These are phyloP conservation scores for Myriosclerotinia curreyana DNA, from an alignment of 2,329 filamentous ascomycete species.

Conservation along the genomic window DNA sequence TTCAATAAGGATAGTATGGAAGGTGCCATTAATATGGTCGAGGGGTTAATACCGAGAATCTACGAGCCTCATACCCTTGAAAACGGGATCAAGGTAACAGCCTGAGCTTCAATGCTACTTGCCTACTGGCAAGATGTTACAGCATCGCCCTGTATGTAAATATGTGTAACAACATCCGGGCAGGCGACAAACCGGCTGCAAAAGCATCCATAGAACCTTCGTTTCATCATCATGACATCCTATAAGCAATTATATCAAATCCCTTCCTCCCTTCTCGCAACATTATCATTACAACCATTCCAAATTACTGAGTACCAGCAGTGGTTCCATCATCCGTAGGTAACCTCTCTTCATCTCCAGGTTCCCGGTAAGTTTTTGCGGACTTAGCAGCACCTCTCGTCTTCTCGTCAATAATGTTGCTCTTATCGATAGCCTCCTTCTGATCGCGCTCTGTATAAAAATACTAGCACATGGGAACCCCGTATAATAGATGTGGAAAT, in stretches of 20 bases:
- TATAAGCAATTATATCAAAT: not conserved
- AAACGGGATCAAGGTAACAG: conserved; percentile 18
- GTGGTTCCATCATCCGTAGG: conserved; percentile 26
- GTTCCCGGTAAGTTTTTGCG: conserved; percentile 31
- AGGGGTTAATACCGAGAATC: conserved; percentile 58
- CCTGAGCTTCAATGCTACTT: not conserved
- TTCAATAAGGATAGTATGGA: conserved; percentile 92
- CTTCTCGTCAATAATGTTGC: conserved; percentile 4
- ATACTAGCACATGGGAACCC: not conserved
- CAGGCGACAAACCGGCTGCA: no score
- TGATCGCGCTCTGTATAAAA: conserved; percentile 15
- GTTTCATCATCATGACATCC: not conserved
- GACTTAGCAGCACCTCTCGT: conserved; percentile 16
- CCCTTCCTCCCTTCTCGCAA: not conserved
- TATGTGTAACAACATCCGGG: not conserved
- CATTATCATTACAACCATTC: not conserved
- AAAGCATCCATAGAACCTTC: not conserved
- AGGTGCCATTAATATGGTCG: conserved; percentile 78
- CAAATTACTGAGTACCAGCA: conserved; percentile 6
- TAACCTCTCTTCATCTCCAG: conserved; percentile 35
- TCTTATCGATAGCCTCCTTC: conserved; percentile 8
- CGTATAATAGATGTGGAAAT: not conserved
- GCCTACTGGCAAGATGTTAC: not conserved
- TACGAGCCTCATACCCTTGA: conserved; percentile 45
- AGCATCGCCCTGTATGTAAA: not conserved